These are phyloP conservation scores for Vitis labrusca DNA, from an alignment of 164 flowering plant genomes.

Conservation along the genomic window DNA sequence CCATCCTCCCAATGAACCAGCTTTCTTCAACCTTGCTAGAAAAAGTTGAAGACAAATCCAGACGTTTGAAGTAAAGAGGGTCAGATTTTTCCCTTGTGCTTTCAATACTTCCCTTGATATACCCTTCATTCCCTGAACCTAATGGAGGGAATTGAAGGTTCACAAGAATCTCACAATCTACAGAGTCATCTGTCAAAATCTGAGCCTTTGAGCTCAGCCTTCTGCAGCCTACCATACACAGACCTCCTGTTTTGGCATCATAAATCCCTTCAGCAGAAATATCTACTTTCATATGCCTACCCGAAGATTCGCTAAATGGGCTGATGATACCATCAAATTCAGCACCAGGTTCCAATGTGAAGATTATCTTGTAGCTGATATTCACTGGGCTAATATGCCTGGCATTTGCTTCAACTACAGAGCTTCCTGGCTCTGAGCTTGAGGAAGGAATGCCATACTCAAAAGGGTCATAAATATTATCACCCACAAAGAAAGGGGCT, in stretches of 20 bases:
- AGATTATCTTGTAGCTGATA: constrained; percentile 41
- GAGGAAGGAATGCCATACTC: too few relatives aligned
- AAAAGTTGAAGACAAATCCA: neutral
- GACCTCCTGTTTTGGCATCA: constrained; percentile 37
- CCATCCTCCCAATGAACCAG: neutral
- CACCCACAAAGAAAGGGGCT: constrained; percentile 31
- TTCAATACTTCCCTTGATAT: constrained; percentile 38
- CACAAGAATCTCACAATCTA: constrained; percentile 48
- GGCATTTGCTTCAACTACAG: neutral
- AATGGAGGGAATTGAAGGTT: constrained; percentile 37
- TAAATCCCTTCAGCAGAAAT: constrained; percentile 58
- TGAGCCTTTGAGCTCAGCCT: constrained; percentile 11
- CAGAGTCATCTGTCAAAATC: constrained; percentile 9
- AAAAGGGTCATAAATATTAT: constrained; percentile 17
- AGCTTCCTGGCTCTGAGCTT: too few relatives aligned
- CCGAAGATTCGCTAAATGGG: neutral
- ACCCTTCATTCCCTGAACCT: constrained; percentile 17
- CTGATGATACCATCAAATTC: neutral
- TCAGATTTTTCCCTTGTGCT: constrained; percentile 20
- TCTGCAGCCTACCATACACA: constrained; percentile 61
- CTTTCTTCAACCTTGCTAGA: neutral
- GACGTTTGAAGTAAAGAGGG: neutral
- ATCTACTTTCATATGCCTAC: neutral
- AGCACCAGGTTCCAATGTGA: constrained; percentile 1
- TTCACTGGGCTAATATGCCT: constrained; percentile 21